Percentiles rank a stretch among this genome's conserved stretches.
Evolutionary conservation across 306 rosid genomes (phyloP).

Genomic region (Trifolium pratense): DNA sequence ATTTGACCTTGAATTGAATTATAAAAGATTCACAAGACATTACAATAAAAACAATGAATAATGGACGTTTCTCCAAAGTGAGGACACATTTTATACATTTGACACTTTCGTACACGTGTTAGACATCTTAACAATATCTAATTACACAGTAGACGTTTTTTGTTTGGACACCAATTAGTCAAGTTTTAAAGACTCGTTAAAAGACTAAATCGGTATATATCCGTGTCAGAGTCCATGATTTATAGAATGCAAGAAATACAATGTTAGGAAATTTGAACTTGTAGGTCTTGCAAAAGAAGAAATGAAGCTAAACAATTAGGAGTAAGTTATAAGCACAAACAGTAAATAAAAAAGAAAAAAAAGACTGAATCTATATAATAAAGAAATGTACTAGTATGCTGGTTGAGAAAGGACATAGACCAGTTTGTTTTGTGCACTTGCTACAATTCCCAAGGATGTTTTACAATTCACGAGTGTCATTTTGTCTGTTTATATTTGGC

Average conservation of each 20-base stretch:
- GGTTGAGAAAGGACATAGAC: constrained; percentile 34
- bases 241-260: not conserved
- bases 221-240: not conserved
- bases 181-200: not conserved
- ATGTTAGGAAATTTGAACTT: not conserved
- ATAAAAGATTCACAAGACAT: not conserved
- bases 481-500: constrained; percentile 63
- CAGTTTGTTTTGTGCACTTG: constrained; percentile 49
- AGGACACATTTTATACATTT: no score
- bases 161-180: no score
- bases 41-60: not conserved
- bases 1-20: constrained; percentile 2
- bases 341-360: not conserved
- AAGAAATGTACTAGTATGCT: not conserved
- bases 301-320: not conserved
- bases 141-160: no score
- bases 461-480: constrained; percentile 52
- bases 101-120: not conserved
- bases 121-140: not conserved
- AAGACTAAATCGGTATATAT: not conserved
- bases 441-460: constrained; percentile 66
- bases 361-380: not conserved
- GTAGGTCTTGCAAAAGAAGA: not conserved
- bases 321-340: not conserved
- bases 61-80: not conserved